Base-by-base conservation (phyloP, 1,284 basidiomycete species). In the Volvariella volvacea region DNA sequence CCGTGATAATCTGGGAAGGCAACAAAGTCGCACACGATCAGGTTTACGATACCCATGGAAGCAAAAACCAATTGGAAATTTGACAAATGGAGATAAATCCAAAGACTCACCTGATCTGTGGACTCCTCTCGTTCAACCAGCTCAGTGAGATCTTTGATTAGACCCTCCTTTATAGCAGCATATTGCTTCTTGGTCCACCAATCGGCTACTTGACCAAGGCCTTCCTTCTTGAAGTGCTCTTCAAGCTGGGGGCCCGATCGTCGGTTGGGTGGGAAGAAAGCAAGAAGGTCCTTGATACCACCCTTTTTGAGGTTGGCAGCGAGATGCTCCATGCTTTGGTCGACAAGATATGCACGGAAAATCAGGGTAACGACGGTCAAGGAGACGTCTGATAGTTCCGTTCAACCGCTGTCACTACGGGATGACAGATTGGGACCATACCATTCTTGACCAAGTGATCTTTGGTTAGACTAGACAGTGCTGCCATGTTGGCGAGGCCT, bases 371-470 rank as follows among this genome's bases (percentile, higher is more conserved):
- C 63, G 50, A 93, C 83, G 55, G 70, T 74, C 52, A 93, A 68
- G 30, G 89, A 80, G 44, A 91, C 74, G 57, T 88, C 88, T 90
- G 54, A 15, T 34, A 19, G 12, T 37, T 39, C 30, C 41, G 37
- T 22, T 28, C 36, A 41, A 34, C 42, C 36, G 33, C 17, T 28
- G 7, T 42, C 37, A 42, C 36, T 31, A 31, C 22, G 12, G 16
- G 40, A 42, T 30, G 33, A 39, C 37, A 49, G 71, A 39, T 40
- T n/a, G 33, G 33, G 20, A 39, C 62, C 71, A 42, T 48, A 87
- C 89, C 84, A 55, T 97, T 93, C 71, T 97, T 97, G 59, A 94
- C 78, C 50, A 98, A 78, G 62, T 96, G 92, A 55, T 97, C 94
- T 66, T 92, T 95, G 54, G 88, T 84, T 55, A 98, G 71, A 62